Evolutionary conservation across 177 flowering plant species (phyloP).

Genomic region (Telopea speciosissima): DNA sequence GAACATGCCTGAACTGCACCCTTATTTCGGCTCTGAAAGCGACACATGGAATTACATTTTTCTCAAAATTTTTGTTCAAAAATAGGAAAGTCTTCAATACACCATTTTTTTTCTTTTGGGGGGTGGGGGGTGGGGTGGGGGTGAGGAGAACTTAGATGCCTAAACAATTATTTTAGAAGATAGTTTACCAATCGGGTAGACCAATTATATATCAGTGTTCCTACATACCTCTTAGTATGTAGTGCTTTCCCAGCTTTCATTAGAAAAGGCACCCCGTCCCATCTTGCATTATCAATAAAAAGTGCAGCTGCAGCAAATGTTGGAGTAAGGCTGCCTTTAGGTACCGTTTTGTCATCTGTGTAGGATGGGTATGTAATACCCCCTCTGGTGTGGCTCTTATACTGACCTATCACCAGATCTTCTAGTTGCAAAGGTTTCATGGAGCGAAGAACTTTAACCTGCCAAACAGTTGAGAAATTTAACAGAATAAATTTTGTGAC

Average conservation of each 20-base stretch:
- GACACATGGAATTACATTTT: not conserved
- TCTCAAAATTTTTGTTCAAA: not conserved
- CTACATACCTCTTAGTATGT: constrained; percentile 55
- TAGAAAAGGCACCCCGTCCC: constrained; percentile 98
- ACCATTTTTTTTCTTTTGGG: too few relatives aligned
- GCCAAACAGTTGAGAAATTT: constrained; percentile 12
- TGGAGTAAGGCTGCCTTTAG: constrained; percentile 74
- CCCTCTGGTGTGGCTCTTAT: constrained; percentile 78
- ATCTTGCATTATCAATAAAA: constrained; percentile 89
- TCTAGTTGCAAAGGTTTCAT: constrained; percentile 73
- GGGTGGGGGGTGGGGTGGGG: too few relatives aligned
- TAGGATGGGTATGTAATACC: constrained; percentile 75
- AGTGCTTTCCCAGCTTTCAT: constrained; percentile 99
- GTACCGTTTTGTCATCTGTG: constrained; percentile 86
- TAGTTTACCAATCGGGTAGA: not conserved
- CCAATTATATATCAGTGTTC: not conserved
- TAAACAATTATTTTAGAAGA: too few relatives aligned
- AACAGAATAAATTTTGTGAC: not conserved
- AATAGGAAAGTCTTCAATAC: too few relatives aligned
- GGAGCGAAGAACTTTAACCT: constrained; percentile 94
- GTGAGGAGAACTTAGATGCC: too few relatives aligned
- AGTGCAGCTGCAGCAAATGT: constrained; percentile 98
- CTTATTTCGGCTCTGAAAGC: constrained; percentile 78
- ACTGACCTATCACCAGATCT: constrained; percentile 79
- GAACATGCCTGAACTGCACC: constrained; percentile 92